A percentile compares a stretch with the other conserved stretches of the same genome.
These are phyloP conservation scores for Cordyceps tenuipes DNA, from an alignment of 2,329 filamentous ascomycete species.

Conservation along the genomic window DNA sequence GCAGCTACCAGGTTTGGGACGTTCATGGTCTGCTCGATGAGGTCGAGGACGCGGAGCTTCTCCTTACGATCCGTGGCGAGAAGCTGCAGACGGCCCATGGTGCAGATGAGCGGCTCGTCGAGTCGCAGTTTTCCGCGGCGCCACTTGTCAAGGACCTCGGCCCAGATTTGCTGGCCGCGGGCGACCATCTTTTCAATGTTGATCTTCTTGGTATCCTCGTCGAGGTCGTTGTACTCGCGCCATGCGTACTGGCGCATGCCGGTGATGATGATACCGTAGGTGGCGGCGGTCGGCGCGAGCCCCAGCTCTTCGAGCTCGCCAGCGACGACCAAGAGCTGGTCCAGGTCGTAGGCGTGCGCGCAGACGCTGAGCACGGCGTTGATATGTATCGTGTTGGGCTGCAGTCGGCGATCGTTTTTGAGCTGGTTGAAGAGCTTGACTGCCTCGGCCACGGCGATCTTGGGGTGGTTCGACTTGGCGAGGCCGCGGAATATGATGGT, in stretches of 20 bases:
- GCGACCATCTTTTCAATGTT: conserved; percentile 42
- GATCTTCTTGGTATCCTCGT: conserved; percentile 23
- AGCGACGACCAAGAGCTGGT: conserved; percentile 70
- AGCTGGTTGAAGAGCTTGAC: conserved; percentile 72
- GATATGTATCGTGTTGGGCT: conserved; percentile 71
- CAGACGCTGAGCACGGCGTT: conserved; percentile 87
- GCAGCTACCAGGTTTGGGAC: conserved; percentile 46
- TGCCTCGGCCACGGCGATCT: conserved; percentile 57
- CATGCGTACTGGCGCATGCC: conserved; percentile 47
- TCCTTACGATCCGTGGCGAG: conserved; percentile 51
- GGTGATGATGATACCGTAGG: conserved; percentile 78
- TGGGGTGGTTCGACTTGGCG: conserved; percentile 48
- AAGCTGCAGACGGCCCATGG: conserved; percentile 74
- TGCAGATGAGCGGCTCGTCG: conserved; percentile 69
- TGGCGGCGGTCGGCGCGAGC: conserved; percentile 56
- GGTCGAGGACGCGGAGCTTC: conserved; percentile 61
- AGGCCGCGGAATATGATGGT: conserved; percentile 75
- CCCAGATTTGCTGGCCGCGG: conserved; percentile 70
- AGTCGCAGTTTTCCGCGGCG: conserved; percentile 58
- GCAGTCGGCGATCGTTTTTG: conserved; percentile 51
- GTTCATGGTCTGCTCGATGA: conserved; percentile 76
- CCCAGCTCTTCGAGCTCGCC: conserved; percentile 59
- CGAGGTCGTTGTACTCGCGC: conserved; percentile 20
- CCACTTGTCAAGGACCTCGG: conserved; percentile 72
- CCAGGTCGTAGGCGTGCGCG: conserved; percentile 63